Evolutionary conservation across 305 asterid species (phyloP).

Genomic region (Fraxinus platypoda): DNA sequence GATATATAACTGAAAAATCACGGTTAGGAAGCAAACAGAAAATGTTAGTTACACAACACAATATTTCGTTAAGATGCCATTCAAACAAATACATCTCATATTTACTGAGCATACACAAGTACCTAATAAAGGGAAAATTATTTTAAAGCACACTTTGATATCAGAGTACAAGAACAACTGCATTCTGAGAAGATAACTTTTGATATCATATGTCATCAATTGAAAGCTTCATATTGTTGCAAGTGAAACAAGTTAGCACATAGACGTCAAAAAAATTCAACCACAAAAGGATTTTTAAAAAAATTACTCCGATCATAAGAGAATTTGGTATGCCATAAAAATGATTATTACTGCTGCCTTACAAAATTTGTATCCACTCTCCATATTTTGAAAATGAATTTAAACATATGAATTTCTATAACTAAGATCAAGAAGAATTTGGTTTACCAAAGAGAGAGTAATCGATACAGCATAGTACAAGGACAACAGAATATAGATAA

Average conservation of each 20-base stretch:
- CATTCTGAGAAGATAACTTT: conserved; percentile 13
- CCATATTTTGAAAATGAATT: conserved; percentile 5
- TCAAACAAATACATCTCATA: background rate
- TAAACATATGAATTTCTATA: conserved; percentile 5
- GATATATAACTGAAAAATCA: conserved; percentile 1
- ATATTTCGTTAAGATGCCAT: background rate
- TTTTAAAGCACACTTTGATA: conserved; percentile 9
- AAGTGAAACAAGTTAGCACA: conserved; percentile 10
- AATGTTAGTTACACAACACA: conserved; percentile 10
- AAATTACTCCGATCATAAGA: background rate
- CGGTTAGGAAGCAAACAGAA: conserved; percentile 4
- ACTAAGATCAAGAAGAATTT: conserved; percentile 3
- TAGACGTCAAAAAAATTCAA: background rate
- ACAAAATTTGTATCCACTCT: background rate
- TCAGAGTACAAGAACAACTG: conserved; percentile 1
- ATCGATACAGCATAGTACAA: background rate
- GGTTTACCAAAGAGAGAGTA: conserved; percentile 9
- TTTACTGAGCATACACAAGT: conserved; percentile 10
- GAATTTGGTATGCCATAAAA: background rate
- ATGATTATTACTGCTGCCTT: background rate
- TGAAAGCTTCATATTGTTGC: conserved; percentile 6
- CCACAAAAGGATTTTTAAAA: conserved; percentile 13
- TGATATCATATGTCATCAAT: conserved; percentile 1
- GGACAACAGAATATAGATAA: background rate
- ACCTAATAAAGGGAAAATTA: background rate